phyloP scores from a whole-genome alignment of 441 rosid species.

The Bruguiera hainesii region DNA sequence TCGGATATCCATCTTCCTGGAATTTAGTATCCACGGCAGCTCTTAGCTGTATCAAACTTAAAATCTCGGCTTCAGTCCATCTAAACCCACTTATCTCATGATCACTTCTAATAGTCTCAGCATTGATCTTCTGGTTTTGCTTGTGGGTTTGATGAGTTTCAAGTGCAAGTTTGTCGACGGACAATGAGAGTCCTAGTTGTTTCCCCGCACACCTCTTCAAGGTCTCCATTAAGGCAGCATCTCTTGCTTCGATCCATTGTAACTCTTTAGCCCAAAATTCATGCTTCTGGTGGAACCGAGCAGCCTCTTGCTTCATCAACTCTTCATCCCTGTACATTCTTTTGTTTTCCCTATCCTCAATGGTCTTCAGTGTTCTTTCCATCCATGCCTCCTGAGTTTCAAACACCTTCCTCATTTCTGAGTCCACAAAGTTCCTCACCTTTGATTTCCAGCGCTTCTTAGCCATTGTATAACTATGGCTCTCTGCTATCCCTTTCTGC shows the following conservation, averaged over 20 bases:
- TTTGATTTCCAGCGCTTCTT: conserved; percentile 38
- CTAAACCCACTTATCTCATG: background rate
- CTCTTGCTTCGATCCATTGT: conserved; percentile 54
- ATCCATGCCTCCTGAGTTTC: conserved; percentile 56
- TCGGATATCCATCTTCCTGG: conserved; percentile 26
- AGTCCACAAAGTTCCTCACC: conserved; percentile 45
- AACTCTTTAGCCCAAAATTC: conserved; percentile 49
- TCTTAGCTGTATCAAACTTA: conserved; percentile 35
- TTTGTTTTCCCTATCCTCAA: conserved; percentile 52
- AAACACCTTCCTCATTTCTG: conserved; percentile 38
- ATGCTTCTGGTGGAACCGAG: conserved; percentile 36
- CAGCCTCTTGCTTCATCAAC: conserved; percentile 45
- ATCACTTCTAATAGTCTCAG: conserved; percentile 7
- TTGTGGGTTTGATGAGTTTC: conserved; percentile 12
- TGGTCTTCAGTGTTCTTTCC: conserved; percentile 49
- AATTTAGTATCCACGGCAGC: conserved; percentile 34
- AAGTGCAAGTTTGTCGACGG: conserved; percentile 15
- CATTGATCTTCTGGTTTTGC: conserved; percentile 3
- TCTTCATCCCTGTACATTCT: conserved; percentile 41
- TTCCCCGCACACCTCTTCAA: conserved; percentile 30
- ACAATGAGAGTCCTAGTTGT: conserved; percentile 17
- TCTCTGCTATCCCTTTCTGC: conserved; percentile 23
- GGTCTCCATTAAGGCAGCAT: conserved; percentile 42
- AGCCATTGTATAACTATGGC: conserved; percentile 19
- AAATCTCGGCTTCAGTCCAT: conserved; percentile 40